Conservation (phyloP, 2,329 filamentous ascomycete species). For the Aspergillus fischeri region DNA sequence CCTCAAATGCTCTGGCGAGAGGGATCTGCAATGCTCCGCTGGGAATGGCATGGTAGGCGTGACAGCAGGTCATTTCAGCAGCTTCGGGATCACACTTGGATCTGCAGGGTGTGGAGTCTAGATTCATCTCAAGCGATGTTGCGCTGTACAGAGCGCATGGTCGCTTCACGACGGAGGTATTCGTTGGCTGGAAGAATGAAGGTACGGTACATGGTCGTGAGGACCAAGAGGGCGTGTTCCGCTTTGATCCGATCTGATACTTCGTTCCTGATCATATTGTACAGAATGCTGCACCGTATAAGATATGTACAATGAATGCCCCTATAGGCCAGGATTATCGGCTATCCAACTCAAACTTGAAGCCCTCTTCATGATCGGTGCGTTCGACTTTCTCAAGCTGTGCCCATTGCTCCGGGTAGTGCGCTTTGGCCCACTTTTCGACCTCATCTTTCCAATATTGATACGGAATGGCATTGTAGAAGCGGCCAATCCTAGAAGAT, state of each 20-base stretch:
- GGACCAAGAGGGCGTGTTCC: not conserved
- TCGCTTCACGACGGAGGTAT: not conserved
- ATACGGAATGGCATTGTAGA: slow-evolving; percentile 70
- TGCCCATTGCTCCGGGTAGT: slow-evolving; percentile 66
- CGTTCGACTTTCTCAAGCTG: slow-evolving; percentile 51
- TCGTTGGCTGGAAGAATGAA: not conserved
- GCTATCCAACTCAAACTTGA: slow-evolving; percentile 23
- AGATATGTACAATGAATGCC: not conserved
- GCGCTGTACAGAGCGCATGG: not conserved
- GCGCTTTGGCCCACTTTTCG: slow-evolving; percentile 67
- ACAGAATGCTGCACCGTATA: not conserved
- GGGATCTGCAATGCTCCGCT: slow-evolving; percentile 24
- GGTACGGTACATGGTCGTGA: not conserved
- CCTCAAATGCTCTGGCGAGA: slow-evolving; percentile 21
- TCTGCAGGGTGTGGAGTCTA: slow-evolving; percentile 15
- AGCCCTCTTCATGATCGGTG: slow-evolving; percentile 31
- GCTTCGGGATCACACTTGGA: slow-evolving; percentile 21
- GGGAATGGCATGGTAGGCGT: slow-evolving; percentile 22
- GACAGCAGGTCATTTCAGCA: slow-evolving; percentile 21
- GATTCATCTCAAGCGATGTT: not conserved
- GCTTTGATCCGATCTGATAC: not conserved
- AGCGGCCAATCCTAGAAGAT: slow-evolving; percentile 61
- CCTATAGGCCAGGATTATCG: not conserved
- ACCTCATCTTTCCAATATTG: slow-evolving; percentile 64
- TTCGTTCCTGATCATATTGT: not conserved